These are phyloP conservation scores for Nemania sp. DNA, from an alignment of 2,329 filamentous ascomycete species.

Conservation along the genomic window DNA sequence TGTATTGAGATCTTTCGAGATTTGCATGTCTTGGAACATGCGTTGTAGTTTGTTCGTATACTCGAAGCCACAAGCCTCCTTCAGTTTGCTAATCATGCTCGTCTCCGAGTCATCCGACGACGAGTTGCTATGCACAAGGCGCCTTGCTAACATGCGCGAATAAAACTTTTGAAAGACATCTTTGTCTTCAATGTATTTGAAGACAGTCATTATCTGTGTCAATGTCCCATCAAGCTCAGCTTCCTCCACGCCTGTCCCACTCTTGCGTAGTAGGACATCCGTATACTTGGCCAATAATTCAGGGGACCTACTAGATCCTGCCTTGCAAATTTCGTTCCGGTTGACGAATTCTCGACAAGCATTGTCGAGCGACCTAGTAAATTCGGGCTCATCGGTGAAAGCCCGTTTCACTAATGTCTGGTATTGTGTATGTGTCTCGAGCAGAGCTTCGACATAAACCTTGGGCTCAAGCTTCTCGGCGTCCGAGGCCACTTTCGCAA, in stretches of 20 bases:
- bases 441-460: conserved; percentile 90
- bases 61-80: conserved; percentile 97
- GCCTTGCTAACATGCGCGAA: conserved; percentile 92
- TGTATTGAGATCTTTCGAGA: conserved; percentile 93
- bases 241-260: conserved; percentile 89
- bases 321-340: conserved; percentile 93
- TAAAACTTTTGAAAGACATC: conserved; percentile 99
- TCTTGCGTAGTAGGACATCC: conserved; percentile 90
- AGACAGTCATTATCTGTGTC: conserved; percentile 96
- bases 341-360: conserved; percentile 98
- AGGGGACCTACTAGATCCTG: conserved; percentile 89
- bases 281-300: conserved; percentile 95
- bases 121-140: conserved; percentile 91
- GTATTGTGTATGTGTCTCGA: conserved; percentile 94
- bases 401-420: conserved; percentile 87
- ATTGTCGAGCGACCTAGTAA: conserved; percentile 93
- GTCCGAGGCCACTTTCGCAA: conserved; percentile 87
- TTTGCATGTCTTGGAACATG: conserved; percentile 99
- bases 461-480: conserved; percentile 93
- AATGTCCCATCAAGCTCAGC: conserved; percentile 88
- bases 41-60: conserved; percentile 99
- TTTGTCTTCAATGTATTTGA: conserved; percentile 99
- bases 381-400: conserved; percentile 94
- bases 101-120: conserved; percentile 97
- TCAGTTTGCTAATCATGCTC: conserved; percentile 99